Percentiles rank a stretch among this genome's conserved stretches.
Evolutionary conservation across 345 rosid species (phyloP).

Genomic region (Pistacia vera): DNA sequence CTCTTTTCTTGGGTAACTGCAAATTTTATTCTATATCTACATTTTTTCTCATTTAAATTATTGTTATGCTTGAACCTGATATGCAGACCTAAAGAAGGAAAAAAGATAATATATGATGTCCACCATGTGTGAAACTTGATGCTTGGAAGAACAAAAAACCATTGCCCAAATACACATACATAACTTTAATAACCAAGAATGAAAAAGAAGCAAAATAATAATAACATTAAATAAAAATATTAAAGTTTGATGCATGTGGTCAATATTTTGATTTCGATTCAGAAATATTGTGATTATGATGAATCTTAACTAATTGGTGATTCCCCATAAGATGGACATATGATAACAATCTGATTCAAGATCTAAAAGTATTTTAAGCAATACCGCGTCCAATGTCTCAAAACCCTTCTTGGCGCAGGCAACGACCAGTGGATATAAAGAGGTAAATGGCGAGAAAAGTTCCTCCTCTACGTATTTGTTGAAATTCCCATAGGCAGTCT

Average conservation of each 20-base stretch:
- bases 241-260: not conserved
- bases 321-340: not conserved
- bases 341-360: conserved; percentile 2
- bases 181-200: not conserved
- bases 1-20: not conserved
- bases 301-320: conserved; percentile 11
- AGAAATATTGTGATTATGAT: not conserved
- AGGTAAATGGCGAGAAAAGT: conserved; percentile 85
- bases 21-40: not conserved
- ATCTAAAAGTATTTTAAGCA: not conserved
- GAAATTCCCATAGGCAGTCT: conserved; percentile 53
- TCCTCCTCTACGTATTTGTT: conserved; percentile 52
- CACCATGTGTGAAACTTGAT: not conserved
- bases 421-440: conserved; percentile 70
- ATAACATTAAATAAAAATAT: not conserved
- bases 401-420: conserved; percentile 90
- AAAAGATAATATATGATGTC: not conserved
- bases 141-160: not conserved
- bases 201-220: not conserved
- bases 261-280: not conserved
- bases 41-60: too few relatives aligned
- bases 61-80: too few relatives aligned
- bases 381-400: conserved; percentile 84
- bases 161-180: not conserved
- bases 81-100: too few relatives aligned